Percentiles rank a stretch among this genome's conserved stretches.
Conservation (phyloP, 1,139 yeast species). For the Suhomyces bribrorum region DNA sequence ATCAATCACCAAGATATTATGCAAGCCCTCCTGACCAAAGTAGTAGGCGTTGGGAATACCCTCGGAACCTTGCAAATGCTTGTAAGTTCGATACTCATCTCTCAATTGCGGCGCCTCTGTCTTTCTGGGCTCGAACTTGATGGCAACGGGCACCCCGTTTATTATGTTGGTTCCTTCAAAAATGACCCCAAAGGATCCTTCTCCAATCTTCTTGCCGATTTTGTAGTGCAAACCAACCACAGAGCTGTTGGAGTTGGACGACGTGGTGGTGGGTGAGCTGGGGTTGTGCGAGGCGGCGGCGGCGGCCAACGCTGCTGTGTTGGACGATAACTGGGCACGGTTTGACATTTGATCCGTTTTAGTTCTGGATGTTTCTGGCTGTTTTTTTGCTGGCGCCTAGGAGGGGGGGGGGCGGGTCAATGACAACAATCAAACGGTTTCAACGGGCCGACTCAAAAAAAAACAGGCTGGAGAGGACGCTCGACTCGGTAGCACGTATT, state of each 20-base stretch:
- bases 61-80: conserved; percentile 71
- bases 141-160: conserved; percentile 75
- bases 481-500: too few relatives aligned
- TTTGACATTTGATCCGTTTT: conserved; percentile 21
- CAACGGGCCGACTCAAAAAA: too few relatives aligned
- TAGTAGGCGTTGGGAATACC: conserved; percentile 96
- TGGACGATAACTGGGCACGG: conserved; percentile 27
- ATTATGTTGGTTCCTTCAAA: conserved; percentile 91
- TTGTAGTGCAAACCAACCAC: conserved; percentile 78
- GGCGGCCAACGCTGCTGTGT: conserved; percentile 45
- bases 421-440: too few relatives aligned
- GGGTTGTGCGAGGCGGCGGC: conserved; percentile 37
- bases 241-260: conserved; percentile 24
- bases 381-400: too few relatives aligned
- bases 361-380: background rate
- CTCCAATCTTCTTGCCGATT: conserved; percentile 95
- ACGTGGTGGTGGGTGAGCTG: conserved; percentile 21
- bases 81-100: conserved; percentile 93
- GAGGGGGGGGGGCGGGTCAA: too few relatives aligned
- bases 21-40: conserved; percentile 97
- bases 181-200: conserved; percentile 96
- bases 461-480: too few relatives aligned
- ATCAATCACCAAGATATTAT: conserved; percentile 90
- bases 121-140: conserved; percentile 81
- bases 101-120: conserved; percentile 97